Base-by-base conservation (phyloP, 768 basidiomycete genomes). In the Tylopilus vinaceipallidus region DNA sequence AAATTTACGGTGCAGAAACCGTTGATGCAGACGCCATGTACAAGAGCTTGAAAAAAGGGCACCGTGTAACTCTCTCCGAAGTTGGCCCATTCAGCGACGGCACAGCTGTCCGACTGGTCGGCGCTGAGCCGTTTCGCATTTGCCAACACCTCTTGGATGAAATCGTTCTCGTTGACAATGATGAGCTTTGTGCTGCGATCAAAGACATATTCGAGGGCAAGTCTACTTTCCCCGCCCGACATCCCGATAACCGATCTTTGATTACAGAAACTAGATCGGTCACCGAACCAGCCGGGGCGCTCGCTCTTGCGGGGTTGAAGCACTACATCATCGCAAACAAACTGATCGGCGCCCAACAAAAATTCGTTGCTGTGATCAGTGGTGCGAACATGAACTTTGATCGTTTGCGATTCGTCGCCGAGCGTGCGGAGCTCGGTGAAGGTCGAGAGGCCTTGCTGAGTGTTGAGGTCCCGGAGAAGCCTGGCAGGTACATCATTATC, bases 371-470 rank as follows among this genome's bases (percentile, higher is more conserved):
- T 6, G 84, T 98, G 45, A 73, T 98, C 55, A 95, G 91, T 61
- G 97, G 97, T 19, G 97, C 95, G 16, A 98, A 99, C 71, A 97
- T 99, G 91, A 98, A 99, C 72, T 99, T 99, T 69, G 91, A 93
- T 62, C 83, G 95, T 36, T 70, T 99, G 39, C 83, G 97, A 10
- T 99, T 98, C 65, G 95, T 99, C n/a, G 90, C 97, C 17, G 97
- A 99, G 67, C 93, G 97, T 49, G 97, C 97, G 3, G 94, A 98
- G 68, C 77, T 98, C 17, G 97, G 97, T 54, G 97, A 99, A 69
- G 88, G 95, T 11, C 80, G 88, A 45, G 97, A 99, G 71, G 97
- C 89, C 0, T 76, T 98, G 39, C 77, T 98, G 57, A 90, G 89
- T 60, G 90, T 98, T n/a, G 88, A 91, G 60, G 88, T 98, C 45